Percentiles rank a stretch among this genome's conserved stretches.
phyloP scores from a whole-genome alignment of 164 flowering plant species.

The Stephania cephalantha region DNA sequence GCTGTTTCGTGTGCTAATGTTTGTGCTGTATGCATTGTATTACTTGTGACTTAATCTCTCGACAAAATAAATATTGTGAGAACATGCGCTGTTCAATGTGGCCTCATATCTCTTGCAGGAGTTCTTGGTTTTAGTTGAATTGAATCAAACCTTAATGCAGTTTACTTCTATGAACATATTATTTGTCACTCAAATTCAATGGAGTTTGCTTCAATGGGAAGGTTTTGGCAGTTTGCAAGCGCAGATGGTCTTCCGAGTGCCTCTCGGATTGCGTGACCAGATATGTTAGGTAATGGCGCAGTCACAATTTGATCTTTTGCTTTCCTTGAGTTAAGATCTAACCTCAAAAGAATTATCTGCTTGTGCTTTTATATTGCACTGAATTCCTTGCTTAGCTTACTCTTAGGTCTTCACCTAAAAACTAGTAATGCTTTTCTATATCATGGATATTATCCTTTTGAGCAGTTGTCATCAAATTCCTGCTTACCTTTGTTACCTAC shows the following conservation, averaged over 20 bases:
- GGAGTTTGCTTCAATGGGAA: not conserved
- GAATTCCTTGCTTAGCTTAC: slow-evolving; percentile 13
- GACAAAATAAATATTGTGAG: no score
- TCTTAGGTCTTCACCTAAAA: not conserved
- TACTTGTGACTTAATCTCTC: no score
- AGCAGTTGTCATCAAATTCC: no score
- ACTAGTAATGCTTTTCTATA: not conserved
- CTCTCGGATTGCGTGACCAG: not conserved
- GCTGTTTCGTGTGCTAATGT: not conserved
- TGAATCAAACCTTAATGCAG: not conserved
- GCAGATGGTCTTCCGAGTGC: not conserved
- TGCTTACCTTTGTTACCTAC: no score
- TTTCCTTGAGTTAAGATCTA: slow-evolving; percentile 4
- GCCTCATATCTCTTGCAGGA: not conserved
- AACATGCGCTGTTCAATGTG: not conserved
- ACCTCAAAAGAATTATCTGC: slow-evolving; percentile 13
- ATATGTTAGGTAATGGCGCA: not conserved
- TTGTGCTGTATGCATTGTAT: not conserved
- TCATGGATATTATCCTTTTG: no score
- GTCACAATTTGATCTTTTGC: not conserved
- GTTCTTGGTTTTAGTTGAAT: not conserved
- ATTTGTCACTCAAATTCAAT: not conserved
- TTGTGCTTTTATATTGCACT: slow-evolving; percentile 15
- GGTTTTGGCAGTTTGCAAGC: not conserved
- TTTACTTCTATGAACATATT: not conserved